Conservation (phyloP, 495 filamentous ascomycete genomes). For the Filosporella fistucella region DNA sequence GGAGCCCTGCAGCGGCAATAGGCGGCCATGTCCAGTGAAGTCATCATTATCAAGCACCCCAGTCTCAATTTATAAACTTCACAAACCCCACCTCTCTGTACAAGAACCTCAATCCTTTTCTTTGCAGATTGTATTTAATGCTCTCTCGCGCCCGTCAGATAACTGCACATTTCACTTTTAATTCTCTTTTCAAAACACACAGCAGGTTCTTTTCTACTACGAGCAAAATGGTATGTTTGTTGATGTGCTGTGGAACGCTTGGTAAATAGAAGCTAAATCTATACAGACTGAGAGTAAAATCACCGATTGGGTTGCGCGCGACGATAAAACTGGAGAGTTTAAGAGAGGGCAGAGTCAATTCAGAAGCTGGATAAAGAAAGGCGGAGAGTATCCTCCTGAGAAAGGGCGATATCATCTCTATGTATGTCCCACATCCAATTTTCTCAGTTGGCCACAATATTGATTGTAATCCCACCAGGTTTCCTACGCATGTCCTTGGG, state of each 20-base stretch:
- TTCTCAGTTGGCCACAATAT: slow-evolving; percentile 22
- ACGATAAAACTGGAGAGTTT: slow-evolving; percentile 81
- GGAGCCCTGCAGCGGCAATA: neutral
- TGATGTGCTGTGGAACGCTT: no score
- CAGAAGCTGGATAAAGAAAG: slow-evolving; percentile 61
- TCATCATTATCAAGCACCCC: slow-evolving; percentile 21
- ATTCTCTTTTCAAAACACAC: neutral
- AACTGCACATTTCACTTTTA: neutral
- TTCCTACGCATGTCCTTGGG: slow-evolving; percentile 76
- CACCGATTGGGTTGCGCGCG: slow-evolving; percentile 75
- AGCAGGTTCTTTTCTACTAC: slow-evolving; percentile 1
- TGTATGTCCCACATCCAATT: slow-evolving; percentile 35
- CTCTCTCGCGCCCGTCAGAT: slow-evolving; percentile 5
- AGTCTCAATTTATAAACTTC: slow-evolving; percentile 3
- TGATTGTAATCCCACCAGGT: slow-evolving; percentile 52
- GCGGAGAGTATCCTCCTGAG: slow-evolving; percentile 65
- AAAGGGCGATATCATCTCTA: slow-evolving; percentile 78
- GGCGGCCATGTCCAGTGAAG: neutral
- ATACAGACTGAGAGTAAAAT: slow-evolving; percentile 44
- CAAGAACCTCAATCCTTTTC: neutral
- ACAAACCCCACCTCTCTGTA: neutral
- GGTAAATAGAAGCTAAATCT: neutral
- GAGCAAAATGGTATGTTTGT: slow-evolving; percentile 17
- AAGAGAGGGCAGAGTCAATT: slow-evolving; percentile 72
- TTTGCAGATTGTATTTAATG: slow-evolving; percentile 16